A percentile compares a stretch with the other conserved stretches of the same genome.
phyloP scores from a whole-genome alignment of 2,329 filamentous ascomycete species.

The Botrytis pseudocinerea region DNA sequence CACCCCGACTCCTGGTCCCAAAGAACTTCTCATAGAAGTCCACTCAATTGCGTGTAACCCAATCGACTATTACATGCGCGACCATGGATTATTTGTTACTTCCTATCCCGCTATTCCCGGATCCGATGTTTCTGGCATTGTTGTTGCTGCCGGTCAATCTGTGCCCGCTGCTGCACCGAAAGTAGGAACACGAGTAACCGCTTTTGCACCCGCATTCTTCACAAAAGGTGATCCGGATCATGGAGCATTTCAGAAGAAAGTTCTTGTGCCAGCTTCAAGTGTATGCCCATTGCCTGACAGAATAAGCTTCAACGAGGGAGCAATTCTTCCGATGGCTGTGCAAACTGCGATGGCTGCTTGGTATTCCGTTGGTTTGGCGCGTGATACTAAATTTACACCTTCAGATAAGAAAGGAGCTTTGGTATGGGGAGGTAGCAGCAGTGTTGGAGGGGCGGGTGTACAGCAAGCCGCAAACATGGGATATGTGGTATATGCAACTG shows the following conservation, averaged over 20 bases:
- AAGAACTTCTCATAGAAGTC: constrained; percentile 45
- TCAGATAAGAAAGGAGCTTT: constrained; percentile 32
- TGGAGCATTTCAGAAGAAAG: constrained; percentile 40
- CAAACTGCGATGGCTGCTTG: constrained; percentile 40
- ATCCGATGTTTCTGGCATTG: constrained; percentile 29
- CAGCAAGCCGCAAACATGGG: constrained; percentile 47
- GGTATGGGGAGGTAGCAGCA: constrained; percentile 33
- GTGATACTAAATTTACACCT: constrained; percentile 17
- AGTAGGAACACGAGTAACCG: constrained; percentile 38
- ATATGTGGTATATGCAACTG: constrained; percentile 44
- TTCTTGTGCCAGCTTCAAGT: constrained; percentile 31
- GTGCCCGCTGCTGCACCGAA: constrained; percentile 23
- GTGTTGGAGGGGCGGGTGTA: constrained; percentile 41
- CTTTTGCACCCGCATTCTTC: constrained; percentile 35
- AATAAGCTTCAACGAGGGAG: constrained; percentile 40
- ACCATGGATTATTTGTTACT: constrained; percentile 39
- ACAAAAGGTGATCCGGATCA: constrained; percentile 25
- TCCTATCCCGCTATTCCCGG: constrained; percentile 31
- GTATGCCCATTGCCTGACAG: constrained; percentile 36
- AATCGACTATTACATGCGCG: constrained; percentile 42
- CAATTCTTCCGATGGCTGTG: constrained; percentile 42
- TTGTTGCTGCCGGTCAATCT: constrained; percentile 24
- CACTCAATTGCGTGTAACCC: constrained; percentile 47
- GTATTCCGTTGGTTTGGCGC: constrained; percentile 34
- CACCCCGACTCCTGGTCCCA: constrained; percentile 44